Base-by-base conservation (phyloP, 805 yeast genomes). In the Yamadazyma paraphyllophila region DNA sequence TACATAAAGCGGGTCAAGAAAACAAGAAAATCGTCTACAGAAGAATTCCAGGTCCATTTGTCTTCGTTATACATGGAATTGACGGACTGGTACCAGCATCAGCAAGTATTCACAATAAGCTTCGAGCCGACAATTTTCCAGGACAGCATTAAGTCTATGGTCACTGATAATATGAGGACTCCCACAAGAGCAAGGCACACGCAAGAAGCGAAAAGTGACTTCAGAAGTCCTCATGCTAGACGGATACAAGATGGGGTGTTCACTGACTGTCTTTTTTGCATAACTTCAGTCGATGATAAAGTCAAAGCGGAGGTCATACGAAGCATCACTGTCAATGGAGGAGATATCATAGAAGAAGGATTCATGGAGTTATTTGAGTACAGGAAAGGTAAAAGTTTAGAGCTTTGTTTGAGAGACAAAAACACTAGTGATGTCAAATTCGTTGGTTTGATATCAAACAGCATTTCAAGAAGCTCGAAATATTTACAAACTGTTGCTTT, bases 401-500 rank as follows among this genome's bases (percentile, higher is more conserved):
- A 30, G 32, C 35, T 52, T 41, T n/a, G 30, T 10, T 25, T 36
- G n/a, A 37, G 20, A 7, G 42, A 38, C 26, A 37, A 41, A 11
- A 29, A 34, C 15, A 25, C 32, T 12, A 4, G n/a, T 7, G 50
- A 49, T 9, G 71, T 61, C 49, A 68, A 55, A 27, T 87, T 89
- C 64, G 88, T 77, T 1, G 91, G 91, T 1, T 67, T 87, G 29
- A 63, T 90, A 1, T 74, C 92, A 0, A 74, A 74, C 32, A 72
- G 71, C 26, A 74, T 77, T 46, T 71, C 78, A 14, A 67, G 96
- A 31, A 87, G 90, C 39, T 73, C 82, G 7, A 90, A 89, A 57
- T 90, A 85, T 59, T 60, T 90, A 8, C 94, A 88, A 56, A 81
- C 85, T 2, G 61, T 89, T 13, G 87, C 92, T 0, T 58, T 89